Evolutionary conservation across 176 grass and related monocot species (phyloP).

Genomic region (Oryza glaberrima): DNA sequence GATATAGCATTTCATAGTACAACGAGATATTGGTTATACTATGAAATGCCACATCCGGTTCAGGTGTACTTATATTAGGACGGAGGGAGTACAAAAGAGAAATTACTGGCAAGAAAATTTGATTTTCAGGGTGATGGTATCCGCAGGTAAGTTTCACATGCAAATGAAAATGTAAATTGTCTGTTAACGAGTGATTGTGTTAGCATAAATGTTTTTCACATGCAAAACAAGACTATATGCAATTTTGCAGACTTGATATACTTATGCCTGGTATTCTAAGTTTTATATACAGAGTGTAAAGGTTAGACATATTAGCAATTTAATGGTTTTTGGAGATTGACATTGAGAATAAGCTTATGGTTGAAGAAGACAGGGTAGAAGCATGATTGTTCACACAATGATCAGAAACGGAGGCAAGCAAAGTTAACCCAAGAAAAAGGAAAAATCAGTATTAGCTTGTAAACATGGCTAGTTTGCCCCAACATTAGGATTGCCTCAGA

Average conservation of each 20-base stretch:
- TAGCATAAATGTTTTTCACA: neutral
- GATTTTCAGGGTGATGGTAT: too few relatives aligned
- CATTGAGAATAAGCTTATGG: neutral
- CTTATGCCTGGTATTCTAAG: neutral
- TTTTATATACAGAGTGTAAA: neutral
- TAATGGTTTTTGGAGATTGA: neutral
- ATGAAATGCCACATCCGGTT: too few relatives aligned
- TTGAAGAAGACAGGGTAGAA: neutral
- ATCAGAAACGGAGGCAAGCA: too few relatives aligned
- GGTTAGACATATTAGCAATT: neutral
- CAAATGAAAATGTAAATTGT: neutral
- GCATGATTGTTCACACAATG: too few relatives aligned
- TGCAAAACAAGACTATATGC: neutral
- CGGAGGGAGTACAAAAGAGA: neutral
- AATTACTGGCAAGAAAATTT: slow-evolving; percentile 8
- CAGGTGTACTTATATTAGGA: too few relatives aligned
- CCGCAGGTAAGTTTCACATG: neutral
- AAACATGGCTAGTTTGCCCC: neutral
- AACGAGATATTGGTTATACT: too few relatives aligned
- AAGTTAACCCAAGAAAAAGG: too few relatives aligned
- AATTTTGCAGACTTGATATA: neutral
- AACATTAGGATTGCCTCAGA: neutral
- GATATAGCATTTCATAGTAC: too few relatives aligned
- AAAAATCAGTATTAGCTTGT: neutral
- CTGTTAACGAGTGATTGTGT: neutral